Base-by-base conservation (phyloP, 1,284 basidiomycete genomes). In the Ganoderma resinaceum region DNA sequence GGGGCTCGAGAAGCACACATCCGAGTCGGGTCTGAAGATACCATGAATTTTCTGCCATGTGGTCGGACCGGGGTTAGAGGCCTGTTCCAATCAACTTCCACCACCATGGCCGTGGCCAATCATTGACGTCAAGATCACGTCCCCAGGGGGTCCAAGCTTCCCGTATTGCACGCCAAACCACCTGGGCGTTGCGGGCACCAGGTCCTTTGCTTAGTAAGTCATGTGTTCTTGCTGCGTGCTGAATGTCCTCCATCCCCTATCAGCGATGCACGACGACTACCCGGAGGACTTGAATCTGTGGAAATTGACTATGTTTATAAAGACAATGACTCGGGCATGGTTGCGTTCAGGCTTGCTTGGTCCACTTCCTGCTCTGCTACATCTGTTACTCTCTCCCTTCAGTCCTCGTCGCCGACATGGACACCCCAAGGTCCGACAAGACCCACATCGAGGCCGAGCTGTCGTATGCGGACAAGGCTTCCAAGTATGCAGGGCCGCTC, bases 91-190 rank as follows among this genome's bases (percentile, higher is more conserved):
- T 52, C 46, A 37, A 18, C 23, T 40, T 65, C 31, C n/a, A 66
- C 29, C 26, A 12, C 33, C 52, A 31, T 53, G 40, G 33, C 31
- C 60, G 66, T 20, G 61, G 52, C 68, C 71, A 66, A 67, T 72
- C 60, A 52, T 72, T 74, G 73, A 74, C 73, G 73, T 73, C 73
- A 74, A 72, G 38, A 66, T 70, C 57, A 70, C 61, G n/a, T 43
- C 26, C 23, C 59, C 58, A 37, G 26, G n/a, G n/a, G 59, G 52
- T 66, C 52, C 23, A 49, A 61, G n/a, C n/a, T 58, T 49, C 46
- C 23, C 23, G 23, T 49, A 60, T 14, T n/a, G 37, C 23, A 3
- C n/a, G n/a, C n/a, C n/a, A n/a, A n/a, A n/a, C n/a, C n/a, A n/a
- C n/a, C n/a, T 38, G 2, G 37, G 23, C 58, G 16, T 42, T 38